Percentiles rank a stretch among this genome's conserved stretches.
Conservation (phyloP, 371 early-diverging fungal species). For the Saksenaea oblongispora region DNA sequence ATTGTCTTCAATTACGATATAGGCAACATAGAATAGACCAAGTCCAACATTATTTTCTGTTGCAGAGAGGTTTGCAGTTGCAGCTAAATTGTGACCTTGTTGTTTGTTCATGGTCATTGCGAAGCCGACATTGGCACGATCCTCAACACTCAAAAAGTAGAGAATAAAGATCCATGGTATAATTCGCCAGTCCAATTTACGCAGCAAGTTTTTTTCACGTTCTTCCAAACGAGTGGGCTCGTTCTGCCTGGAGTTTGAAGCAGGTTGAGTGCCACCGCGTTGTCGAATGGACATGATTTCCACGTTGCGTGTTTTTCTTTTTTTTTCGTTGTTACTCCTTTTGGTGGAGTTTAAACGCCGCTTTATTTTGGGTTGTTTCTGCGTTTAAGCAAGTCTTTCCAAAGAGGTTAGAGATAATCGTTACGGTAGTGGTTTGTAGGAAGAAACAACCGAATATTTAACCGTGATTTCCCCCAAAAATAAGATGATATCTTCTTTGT, state of each 20-base stretch:
- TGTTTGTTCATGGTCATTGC: constrained; percentile 55
- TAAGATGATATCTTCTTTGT: too few relatives aligned
- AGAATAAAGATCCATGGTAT: constrained; percentile 53
- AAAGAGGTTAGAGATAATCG: too few relatives aligned
- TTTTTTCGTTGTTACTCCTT: too few relatives aligned
- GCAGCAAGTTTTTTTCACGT: constrained; percentile 31
- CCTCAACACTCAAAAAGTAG: constrained; percentile 50
- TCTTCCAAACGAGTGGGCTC: background rate
- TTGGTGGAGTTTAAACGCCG: too few relatives aligned
- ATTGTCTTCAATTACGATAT: constrained; percentile 34
- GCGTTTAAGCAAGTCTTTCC: too few relatives aligned
- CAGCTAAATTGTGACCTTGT: constrained; percentile 38
- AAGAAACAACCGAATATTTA: too few relatives aligned
- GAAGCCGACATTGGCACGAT: constrained; percentile 53
- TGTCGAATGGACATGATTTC: background rate
- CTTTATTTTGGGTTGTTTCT: too few relatives aligned
- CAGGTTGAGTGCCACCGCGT: background rate
- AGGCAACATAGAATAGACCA: constrained; percentile 51
- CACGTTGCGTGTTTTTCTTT: too few relatives aligned
- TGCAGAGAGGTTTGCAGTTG: constrained; percentile 32
- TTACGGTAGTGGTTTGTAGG: too few relatives aligned
- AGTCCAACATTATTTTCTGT: constrained; percentile 49
- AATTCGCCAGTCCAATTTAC: constrained; percentile 52
- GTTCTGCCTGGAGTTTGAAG: background rate
- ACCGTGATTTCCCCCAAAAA: too few relatives aligned